phyloP scores from a whole-genome alignment of 2,329 filamentous ascomycete genomes.

The Didymella glomerata region DNA sequence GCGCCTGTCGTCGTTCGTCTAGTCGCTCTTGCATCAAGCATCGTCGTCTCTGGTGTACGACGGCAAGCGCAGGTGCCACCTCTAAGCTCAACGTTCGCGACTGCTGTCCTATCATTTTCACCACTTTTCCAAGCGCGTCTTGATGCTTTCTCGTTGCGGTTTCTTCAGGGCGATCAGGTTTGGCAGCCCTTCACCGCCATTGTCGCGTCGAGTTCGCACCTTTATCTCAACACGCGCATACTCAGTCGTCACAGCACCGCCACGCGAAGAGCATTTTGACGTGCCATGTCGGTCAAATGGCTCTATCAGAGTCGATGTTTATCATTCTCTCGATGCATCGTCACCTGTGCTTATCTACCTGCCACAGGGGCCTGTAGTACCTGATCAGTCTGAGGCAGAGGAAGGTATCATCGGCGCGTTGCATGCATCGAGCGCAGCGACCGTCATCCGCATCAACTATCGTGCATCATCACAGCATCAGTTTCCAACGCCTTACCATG shows the following conservation, averaged over 20 bases:
- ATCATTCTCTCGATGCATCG: conserved; percentile 38
- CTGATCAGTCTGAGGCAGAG: conserved; percentile 38
- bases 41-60: conserved; percentile 1
- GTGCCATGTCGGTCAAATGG: conserved; percentile 56
- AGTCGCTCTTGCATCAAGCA: conserved; percentile 3
- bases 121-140: conserved; percentile 4
- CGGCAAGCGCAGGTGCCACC: conserved; percentile 8
- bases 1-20: neutral
- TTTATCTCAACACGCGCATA: conserved; percentile 23
- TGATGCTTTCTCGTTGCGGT: conserved; percentile 8
- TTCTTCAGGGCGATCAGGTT: neutral
- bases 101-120: conserved; percentile 11
- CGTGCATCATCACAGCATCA: conserved; percentile 48
- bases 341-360: conserved; percentile 54
- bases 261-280: conserved; percentile 40
- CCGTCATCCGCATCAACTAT: conserved; percentile 58
- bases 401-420: conserved; percentile 47
- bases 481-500: conserved; percentile 58
- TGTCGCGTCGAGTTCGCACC: neutral
- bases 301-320: conserved; percentile 52
- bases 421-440: conserved; percentile 48
- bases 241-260: conserved; percentile 33
- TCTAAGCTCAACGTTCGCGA: conserved; percentile 5
- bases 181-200: neutral
- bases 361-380: conserved; percentile 53